phyloP scores from a whole-genome alignment of 257 asterid genomes.

The Fraxinus pennsylvanica region DNA sequence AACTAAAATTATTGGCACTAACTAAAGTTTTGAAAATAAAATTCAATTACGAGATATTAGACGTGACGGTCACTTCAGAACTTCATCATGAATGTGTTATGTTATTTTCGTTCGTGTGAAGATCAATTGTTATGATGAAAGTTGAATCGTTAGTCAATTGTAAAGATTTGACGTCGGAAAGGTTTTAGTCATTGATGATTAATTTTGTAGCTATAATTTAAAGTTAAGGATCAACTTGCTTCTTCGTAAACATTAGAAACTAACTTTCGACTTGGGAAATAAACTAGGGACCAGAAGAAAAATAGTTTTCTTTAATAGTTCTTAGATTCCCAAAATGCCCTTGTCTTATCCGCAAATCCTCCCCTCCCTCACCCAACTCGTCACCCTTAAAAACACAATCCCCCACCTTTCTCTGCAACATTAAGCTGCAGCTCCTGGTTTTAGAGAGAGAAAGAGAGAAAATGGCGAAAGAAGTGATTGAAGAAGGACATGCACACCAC shows the following conservation, averaged over 20 bases:
- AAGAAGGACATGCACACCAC: conserved; percentile 52
- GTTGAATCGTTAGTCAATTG: background rate
- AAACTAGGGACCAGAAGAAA: background rate
- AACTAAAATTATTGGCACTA: too few relatives aligned
- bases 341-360: conserved; percentile 41
- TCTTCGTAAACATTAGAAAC: background rate
- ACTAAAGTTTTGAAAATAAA: too few relatives aligned
- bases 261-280: background rate
- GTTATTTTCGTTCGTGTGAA: background rate
- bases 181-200: too few relatives aligned
- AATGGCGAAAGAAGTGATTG: conserved; percentile 78
- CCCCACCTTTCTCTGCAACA: conserved; percentile 9
- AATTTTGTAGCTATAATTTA: background rate
- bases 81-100: too few relatives aligned
- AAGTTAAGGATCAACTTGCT: too few relatives aligned
- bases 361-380: background rate
- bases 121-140: background rate
- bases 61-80: too few relatives aligned
- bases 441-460: conserved; percentile 7
- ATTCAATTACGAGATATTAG: too few relatives aligned
- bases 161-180: too few relatives aligned
- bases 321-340: conserved; percentile 38
- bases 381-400: conserved; percentile 22
- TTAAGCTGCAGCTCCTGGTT: background rate
- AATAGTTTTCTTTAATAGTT: background rate